These are phyloP conservation scores for Candida alai DNA, from an alignment of 805 yeast genomes.

Conservation along the genomic window DNA sequence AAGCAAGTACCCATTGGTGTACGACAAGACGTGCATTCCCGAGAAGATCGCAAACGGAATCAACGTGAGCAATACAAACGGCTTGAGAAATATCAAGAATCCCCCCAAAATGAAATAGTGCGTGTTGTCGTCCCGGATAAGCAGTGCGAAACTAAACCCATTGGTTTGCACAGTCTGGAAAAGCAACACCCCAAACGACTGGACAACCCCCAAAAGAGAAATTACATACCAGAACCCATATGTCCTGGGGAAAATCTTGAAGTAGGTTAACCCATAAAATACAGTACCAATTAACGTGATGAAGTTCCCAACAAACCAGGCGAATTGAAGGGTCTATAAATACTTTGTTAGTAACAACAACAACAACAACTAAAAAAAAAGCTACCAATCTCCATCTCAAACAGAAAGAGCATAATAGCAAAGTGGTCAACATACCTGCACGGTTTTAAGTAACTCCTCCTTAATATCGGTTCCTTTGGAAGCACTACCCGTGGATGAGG, in stretches of 20 bases:
- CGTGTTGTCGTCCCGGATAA: constrained; percentile 55
- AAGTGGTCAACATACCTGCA: constrained; percentile 4
- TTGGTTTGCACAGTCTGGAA: constrained; percentile 47
- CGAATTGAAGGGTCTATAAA: constrained; percentile 56
- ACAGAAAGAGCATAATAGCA: not conserved
- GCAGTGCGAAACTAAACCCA: constrained; percentile 18
- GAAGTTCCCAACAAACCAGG: constrained; percentile 61
- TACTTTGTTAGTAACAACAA: constrained; percentile 10
- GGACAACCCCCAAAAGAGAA: constrained; percentile 60
- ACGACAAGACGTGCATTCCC: constrained; percentile 75
- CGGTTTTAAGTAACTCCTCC: constrained; percentile 8
- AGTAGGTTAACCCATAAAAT: constrained; percentile 31
- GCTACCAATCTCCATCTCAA: not conserved
- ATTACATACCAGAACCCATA: constrained; percentile 48
- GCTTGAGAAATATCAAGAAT: constrained; percentile 50
- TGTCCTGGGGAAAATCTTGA: constrained; percentile 21
- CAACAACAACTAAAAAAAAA: no score
- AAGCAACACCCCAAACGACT: constrained; percentile 72
- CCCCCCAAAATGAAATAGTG: constrained; percentile 62
- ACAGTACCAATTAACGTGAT: constrained; percentile 29
- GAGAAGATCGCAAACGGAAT: constrained; percentile 77
- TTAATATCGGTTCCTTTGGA: no score
- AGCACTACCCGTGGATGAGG: no score
- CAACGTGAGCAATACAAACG: constrained; percentile 56
- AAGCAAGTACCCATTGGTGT: constrained; percentile 58